These are phyloP conservation scores for Rutstroemia sp. DNA, from an alignment of 2,329 filamentous ascomycete genomes.

Conservation along the genomic window DNA sequence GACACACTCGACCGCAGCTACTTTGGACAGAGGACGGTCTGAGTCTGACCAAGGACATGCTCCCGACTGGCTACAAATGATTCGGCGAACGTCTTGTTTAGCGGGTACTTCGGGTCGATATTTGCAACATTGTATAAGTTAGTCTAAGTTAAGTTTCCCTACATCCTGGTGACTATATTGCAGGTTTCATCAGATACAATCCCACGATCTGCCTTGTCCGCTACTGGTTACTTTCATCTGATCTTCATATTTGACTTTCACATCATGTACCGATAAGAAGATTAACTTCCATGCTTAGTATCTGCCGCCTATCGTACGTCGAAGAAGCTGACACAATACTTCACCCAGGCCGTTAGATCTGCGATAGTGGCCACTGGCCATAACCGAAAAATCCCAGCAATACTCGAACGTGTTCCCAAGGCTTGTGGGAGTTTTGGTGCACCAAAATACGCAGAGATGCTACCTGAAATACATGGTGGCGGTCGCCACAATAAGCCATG, in stretches of 20 bases:
- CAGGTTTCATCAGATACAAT: neutral
- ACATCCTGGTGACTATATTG: no score
- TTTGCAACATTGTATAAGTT: neutral
- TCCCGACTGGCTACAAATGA: no score
- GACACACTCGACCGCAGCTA: neutral
- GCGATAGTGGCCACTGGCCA: no score
- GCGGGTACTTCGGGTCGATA: neutral
- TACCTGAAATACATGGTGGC: slow-evolving; percentile 4
- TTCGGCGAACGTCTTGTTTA: neutral
- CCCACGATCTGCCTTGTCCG: neutral
- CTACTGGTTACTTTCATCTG: neutral
- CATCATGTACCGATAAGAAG: no score
- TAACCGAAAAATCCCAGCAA: neutral
- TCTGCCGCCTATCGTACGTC: no score
- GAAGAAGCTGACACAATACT: no score
- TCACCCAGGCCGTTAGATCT: no score
- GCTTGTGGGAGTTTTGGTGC: neutral
- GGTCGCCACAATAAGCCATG: neutral
- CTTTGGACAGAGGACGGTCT: neutral
- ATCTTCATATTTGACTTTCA: neutral
- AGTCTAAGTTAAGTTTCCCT: no score
- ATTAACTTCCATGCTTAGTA: no score
- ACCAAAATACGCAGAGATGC: neutral
- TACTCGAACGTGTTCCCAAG: neutral
- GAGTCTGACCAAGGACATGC: neutral